Evolutionary conservation across 768 basidiomycete species (phyloP).

Genomic region (Tulasnella sp.): DNA sequence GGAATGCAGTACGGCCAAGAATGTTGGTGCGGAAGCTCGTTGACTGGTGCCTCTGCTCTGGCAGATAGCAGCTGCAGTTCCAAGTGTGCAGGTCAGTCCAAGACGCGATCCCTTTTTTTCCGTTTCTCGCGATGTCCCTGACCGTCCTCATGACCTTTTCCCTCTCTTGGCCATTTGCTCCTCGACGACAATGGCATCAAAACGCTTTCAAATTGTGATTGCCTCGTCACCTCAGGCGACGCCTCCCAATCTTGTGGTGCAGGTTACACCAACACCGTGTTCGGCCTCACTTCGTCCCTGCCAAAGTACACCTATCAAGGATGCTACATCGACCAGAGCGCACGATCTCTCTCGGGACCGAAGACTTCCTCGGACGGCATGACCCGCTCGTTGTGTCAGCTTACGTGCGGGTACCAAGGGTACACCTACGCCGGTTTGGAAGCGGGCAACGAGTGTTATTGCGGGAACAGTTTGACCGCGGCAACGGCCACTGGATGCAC

Average conservation of each 20-base stretch:
- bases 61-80: not conserved
- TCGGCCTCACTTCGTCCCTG: not conserved
- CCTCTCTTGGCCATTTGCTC: not conserved
- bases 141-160: not conserved
- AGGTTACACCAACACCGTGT: not conserved
- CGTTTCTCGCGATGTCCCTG: not conserved
- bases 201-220: not conserved
- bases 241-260: not conserved
- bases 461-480: not conserved
- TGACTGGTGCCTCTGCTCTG: not conserved
- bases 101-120: not conserved
- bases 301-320: not conserved
- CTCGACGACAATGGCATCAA: no score
- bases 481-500: not conserved
- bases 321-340: not conserved
- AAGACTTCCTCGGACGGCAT: not conserved
- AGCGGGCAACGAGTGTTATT: conserved; percentile 19
- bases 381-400: conserved; percentile 9
- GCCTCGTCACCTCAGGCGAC: no score
- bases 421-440: conserved; percentile 23
- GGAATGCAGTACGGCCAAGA: conserved; percentile 25
- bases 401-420: conserved; percentile 7
- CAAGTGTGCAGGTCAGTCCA: not conserved
- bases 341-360: not conserved
- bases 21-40: conserved; percentile 23